Evolutionary conservation across 352 stramenopile species (phyloP), one percentile per base, ranked within the genome.

Genomic region (Globisporangium perplexum): DNA sequence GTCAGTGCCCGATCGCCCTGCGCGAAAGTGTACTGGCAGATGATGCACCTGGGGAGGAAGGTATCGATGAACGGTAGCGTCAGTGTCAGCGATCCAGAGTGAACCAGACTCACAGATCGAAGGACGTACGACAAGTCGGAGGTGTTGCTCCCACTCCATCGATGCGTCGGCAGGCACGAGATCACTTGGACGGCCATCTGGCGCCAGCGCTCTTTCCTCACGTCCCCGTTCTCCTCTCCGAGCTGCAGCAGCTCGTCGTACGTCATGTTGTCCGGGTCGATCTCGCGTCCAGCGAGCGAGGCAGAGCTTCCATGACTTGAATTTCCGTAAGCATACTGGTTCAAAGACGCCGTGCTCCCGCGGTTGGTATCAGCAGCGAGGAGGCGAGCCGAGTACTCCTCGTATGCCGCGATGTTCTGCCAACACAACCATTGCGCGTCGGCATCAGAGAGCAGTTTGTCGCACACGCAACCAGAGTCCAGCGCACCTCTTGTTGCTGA

Each of bases 221-320:
- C 81, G 36, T 92, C 81, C 7, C 81, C 81, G 12, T 83, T 74
- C 47, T 82, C 50, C 39, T 92, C 81, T 24, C 79, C 81, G 4
- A 92, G 66, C 26, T 78, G 65, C 36, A 92, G 39, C 4, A 92
- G 62, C 52, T 89, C 76, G 55, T 92, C 81, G 65, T 92, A 92
- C 11, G 71, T 83, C 81, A 92, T 92, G 57, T 74, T 85, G 47
- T 90, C 81, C 1, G 79, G 77, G 50, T 90, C 81, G n/a, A 91
- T 66, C 45, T 65, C 66, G 41, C 49, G 66, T 1, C 28, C 24
- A 14, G 30, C 35, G 18, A 55, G 10, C 24, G 49, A 38, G 24
- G 33, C 45, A 6, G 23, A 28, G 12, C 24, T 30, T 26, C 28
- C 18, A 8, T 52, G 30, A 4, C 11, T 4, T 22, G 47, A 14